Percentiles rank a stretch among this genome's conserved stretches.
Conservation (phyloP, 1,139 yeast species). For the Trichomonascaceae sp. region DNA sequence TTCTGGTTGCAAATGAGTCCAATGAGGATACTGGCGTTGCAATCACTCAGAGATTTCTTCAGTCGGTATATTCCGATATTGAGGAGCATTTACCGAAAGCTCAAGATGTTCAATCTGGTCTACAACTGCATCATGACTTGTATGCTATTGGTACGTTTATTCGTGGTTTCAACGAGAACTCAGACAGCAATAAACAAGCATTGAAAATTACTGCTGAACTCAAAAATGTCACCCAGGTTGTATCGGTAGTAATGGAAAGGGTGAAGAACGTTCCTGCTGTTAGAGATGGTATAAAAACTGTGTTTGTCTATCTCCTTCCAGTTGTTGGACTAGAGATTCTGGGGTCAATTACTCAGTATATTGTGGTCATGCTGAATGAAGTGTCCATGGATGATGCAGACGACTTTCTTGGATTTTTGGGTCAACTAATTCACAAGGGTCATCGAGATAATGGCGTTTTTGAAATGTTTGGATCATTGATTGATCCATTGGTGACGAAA, state of each 20-base stretch:
- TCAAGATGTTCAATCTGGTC: slow-evolving; percentile 43
- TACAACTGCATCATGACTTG: slow-evolving; percentile 80
- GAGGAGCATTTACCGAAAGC: slow-evolving; percentile 43
- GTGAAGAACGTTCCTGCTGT: slow-evolving; percentile 61
- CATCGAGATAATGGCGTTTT: slow-evolving; percentile 62
- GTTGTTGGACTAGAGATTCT: slow-evolving; percentile 53
- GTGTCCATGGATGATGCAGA: slow-evolving; percentile 60
- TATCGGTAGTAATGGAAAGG: slow-evolving; percentile 73
- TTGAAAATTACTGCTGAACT: slow-evolving; percentile 42
- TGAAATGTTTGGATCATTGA: slow-evolving; percentile 62
- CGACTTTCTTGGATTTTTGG: slow-evolving; percentile 79
- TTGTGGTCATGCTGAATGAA: slow-evolving; percentile 66
- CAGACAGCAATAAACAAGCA: slow-evolving; percentile 13
- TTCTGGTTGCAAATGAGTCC: slow-evolving; percentile 28
- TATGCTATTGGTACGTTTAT: slow-evolving; percentile 89
- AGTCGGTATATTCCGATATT: slow-evolving; percentile 71
- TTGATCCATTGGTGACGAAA: slow-evolving; percentile 68
- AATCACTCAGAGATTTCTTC: slow-evolving; percentile 45
- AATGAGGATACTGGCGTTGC: slow-evolving; percentile 33
- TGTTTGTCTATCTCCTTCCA: slow-evolving; percentile 82
- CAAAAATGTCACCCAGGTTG: slow-evolving; percentile 72
- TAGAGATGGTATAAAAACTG: slow-evolving; percentile 80
- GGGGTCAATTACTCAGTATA: slow-evolving; percentile 61
- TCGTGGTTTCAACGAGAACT: slow-evolving; percentile 60
- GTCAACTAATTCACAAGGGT: slow-evolving; percentile 80